Evolutionary conservation across 768 basidiomycete species (phyloP), one percentile per base, ranked within the genome.

Genomic region (Sporobolomyces roseus): DNA sequence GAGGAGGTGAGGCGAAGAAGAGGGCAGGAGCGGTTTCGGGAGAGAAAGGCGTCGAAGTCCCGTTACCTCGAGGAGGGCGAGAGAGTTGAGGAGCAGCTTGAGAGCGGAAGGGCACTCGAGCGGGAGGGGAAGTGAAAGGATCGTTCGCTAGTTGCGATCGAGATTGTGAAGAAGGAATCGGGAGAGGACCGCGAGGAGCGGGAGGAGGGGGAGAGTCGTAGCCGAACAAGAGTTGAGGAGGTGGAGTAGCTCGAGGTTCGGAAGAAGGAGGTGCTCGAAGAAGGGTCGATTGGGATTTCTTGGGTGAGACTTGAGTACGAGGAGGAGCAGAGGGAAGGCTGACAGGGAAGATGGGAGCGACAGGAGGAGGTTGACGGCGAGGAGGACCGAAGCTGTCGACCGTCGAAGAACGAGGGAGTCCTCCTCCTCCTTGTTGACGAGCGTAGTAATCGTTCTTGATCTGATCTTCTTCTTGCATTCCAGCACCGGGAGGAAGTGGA

Each of bases 281-380:
- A 27, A 69, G 54, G 2, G 32, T 43, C 33, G 68, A 61, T 27
- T 55, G 36, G 8, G 60, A 32, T 63, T 72, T 72, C 45, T 65
- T 72, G 7, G 71, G 71, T 52, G 71, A 72, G 36, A 61, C 53
- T 27, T 72, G 71, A 4, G 67, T 49, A 7, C 51, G 71, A 4
- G 53, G 50, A n/a, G 66, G 71, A 13, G 66, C 63, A n/a, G 63
- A 9, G 25, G 71, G 71, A 12, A 72, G 66, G 50, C 25, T 46
- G 61, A 71, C 61, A 4, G 50, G 32, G 48, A 69, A 69, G 1
- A 63, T 6, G 4, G 61, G 55, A 0, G 17, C 50, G 50, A 17
- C 17, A 41, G 10, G 38, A 41, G 38, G 38, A 41, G 38, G 38
- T 41, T 41, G 38, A n/a, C n/a, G n/a, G n/a, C n/a, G n/a, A n/a